Percentiles rank a stretch among this genome's conserved stretches.
These are phyloP conservation scores for Acrocalymma vagum DNA, from an alignment of 2,329 filamentous ascomycete genomes.

Conservation along the genomic window DNA sequence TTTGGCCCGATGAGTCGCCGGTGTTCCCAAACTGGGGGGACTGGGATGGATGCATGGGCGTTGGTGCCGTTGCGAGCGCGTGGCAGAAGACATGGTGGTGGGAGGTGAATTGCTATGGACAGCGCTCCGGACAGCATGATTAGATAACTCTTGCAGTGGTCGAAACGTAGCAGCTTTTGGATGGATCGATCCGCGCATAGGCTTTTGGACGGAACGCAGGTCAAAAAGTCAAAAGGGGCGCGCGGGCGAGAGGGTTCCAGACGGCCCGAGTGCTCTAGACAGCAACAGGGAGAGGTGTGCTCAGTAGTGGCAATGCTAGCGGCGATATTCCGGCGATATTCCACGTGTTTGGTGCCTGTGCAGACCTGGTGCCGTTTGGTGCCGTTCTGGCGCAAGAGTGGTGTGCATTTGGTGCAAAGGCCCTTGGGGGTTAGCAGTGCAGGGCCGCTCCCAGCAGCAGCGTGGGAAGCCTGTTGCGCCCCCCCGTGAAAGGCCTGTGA, in stretches of 20 bases:
- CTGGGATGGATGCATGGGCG: conserved; percentile 30
- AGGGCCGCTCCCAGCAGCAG: no score
- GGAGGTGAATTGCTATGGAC: conserved; percentile 19
- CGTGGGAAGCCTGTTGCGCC: no score
- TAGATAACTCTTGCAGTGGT: conserved; percentile 15
- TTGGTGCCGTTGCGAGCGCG: conserved; percentile 14
- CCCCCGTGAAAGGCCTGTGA: no score
- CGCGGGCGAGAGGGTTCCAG: conserved; percentile 20
- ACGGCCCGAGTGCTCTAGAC: conserved; percentile 28
- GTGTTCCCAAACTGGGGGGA: conserved; percentile 29
- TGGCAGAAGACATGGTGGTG: conserved; percentile 4
- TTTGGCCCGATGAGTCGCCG: conserved; percentile 22
- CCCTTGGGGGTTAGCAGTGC: no score
- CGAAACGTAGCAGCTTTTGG: conserved; percentile 23
- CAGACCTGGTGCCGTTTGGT: conserved; percentile 8
- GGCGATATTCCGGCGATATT: conserved; percentile 27
- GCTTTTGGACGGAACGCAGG: no score
- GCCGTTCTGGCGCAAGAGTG: conserved; percentile 17
- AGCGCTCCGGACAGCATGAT: conserved; percentile 24
- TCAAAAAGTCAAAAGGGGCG: no score
- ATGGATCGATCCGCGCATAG: conserved; percentile 10
- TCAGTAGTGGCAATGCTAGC: conserved; percentile 38
- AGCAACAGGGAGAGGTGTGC: no score
- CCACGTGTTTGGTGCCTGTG: conserved; percentile 21
- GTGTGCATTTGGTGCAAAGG: conserved; percentile 32